Conservation (phyloP, 331 rosid species). For the Acacia concinna region DNA sequence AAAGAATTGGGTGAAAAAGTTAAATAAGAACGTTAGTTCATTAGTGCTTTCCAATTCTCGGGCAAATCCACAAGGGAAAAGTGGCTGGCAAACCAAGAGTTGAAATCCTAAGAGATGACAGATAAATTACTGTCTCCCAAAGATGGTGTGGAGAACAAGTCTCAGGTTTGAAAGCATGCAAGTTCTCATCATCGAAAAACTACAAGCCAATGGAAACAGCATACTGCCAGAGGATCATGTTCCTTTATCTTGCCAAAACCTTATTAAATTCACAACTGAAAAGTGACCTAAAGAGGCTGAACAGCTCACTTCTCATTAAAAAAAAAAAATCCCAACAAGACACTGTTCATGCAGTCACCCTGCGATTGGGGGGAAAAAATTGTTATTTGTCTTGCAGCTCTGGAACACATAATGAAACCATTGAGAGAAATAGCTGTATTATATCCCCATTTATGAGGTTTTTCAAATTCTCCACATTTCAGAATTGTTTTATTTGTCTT, state of each 20-base stretch:
- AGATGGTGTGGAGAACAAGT: background rate
- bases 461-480: no score
- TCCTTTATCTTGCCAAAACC: background rate
- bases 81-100: background rate
- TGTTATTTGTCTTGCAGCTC: background rate
- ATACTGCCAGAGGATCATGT: no score
- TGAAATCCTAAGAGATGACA: background rate
- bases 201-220: background rate
- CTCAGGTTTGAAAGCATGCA: background rate
- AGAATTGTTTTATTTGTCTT: no score
- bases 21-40: background rate
- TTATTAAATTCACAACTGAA: background rate
- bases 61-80: no score
- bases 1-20: background rate
- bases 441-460: no score
- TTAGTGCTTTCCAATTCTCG: no score
- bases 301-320: background rate
- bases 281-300: background rate
- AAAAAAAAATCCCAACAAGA: background rate
- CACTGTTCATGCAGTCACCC: background rate
- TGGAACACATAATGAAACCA: background rate
- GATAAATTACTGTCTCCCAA: background rate
- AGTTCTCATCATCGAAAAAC: background rate
- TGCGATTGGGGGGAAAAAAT: background rate
- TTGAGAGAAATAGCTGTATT: background rate